Evolutionary conservation across 257 asterid species (phyloP).

Genomic region (Nicotiana obtusifolia): DNA sequence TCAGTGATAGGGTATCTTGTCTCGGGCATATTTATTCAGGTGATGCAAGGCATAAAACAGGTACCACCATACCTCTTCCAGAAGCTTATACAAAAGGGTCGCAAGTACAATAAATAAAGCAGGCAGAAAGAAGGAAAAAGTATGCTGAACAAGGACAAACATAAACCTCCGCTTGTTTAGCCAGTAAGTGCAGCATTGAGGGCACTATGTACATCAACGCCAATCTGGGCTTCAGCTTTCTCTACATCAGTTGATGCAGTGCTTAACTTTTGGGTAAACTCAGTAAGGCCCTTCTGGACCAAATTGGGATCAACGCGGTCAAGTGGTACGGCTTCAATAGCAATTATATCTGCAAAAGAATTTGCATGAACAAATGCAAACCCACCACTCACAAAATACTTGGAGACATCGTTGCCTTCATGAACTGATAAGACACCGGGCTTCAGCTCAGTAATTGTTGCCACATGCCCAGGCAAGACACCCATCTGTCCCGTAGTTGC

Average conservation of each 20-base stretch:
- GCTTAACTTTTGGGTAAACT: constrained; percentile 64
- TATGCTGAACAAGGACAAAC: neutral
- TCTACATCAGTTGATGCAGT: constrained; percentile 71
- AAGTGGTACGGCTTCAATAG: constrained; percentile 64
- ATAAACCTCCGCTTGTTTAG: constrained; percentile 15
- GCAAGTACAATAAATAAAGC: neutral
- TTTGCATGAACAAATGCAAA: constrained; percentile 77
- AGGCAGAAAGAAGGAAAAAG: neutral
- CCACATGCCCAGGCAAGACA: constrained; percentile 89
- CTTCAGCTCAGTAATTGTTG: constrained; percentile 83
- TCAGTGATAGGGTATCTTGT: neutral
- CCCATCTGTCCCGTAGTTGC: constrained; percentile 90
- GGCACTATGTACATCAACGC: constrained; percentile 80
- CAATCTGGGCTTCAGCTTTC: constrained; percentile 88
- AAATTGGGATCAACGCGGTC: constrained; percentile 54
- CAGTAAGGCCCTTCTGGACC: constrained; percentile 66
- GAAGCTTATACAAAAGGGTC: neutral
- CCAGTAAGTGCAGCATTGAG: constrained; percentile 79
- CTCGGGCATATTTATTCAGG: constrained; percentile 3
- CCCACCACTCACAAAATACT: constrained; percentile 69
- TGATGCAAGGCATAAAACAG: constrained; percentile 5
- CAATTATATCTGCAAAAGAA: constrained; percentile 68
- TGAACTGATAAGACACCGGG: constrained; percentile 68
- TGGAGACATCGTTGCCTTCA: constrained; percentile 59
- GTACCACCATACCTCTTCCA: neutral